A percentile compares a stretch with the other conserved stretches of the same genome.
Evolutionary conservation across 2,329 filamentous ascomycete genomes (phyloP).

Genomic region (Diaporthe sp.): DNA sequence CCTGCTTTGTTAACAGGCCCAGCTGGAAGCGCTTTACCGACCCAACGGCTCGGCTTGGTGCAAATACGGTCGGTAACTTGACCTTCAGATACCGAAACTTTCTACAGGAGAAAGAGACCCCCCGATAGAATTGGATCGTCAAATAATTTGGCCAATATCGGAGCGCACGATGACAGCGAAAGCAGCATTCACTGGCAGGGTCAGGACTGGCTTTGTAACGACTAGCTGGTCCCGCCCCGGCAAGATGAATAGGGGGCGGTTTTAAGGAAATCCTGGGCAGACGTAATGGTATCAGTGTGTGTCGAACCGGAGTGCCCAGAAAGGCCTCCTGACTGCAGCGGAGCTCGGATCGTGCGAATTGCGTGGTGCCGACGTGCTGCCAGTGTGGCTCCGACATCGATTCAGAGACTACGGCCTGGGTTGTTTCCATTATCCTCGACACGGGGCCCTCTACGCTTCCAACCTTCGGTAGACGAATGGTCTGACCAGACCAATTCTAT

Average conservation of each 20-base stretch:
- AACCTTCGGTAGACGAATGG: background rate
- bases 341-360: background rate
- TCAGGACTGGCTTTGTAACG: background rate
- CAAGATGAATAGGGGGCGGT: constrained; percentile 12
- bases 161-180: background rate
- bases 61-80: background rate
- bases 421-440: constrained; percentile 1
- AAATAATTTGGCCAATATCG: background rate
- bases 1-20: background rate
- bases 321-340: constrained; percentile 12
- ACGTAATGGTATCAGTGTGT: constrained; percentile 26
- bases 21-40: no score
- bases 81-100: background rate
- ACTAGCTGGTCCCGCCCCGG: constrained; percentile 11
- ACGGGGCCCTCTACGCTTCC: background rate
- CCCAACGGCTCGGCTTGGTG: background rate
- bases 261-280: constrained; percentile 24
- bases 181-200: background rate
- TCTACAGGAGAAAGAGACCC: background rate
- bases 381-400: background rate
- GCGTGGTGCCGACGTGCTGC: background rate
- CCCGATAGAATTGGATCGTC: background rate
- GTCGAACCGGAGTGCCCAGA: background rate
- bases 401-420: background rate
- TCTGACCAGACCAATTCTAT: background rate